Base-by-base conservation (phyloP, 106 monocot species). In the Narthecium ossifragum region DNA sequence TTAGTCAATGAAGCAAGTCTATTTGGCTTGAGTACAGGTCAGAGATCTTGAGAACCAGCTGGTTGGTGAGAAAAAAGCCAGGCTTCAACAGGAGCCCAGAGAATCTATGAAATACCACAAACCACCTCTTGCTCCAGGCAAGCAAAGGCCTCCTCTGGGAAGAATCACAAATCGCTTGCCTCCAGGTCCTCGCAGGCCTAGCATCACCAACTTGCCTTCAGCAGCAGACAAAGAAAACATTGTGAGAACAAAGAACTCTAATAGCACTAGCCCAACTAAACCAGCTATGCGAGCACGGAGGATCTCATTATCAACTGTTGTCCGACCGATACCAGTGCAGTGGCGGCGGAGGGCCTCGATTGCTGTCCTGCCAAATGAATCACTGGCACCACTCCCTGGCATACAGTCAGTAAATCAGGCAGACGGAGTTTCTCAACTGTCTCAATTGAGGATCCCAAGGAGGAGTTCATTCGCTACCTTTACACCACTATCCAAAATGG, bases 31-130 rank as follows among this genome's bases (percentile, higher is more conserved):
- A n/a, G n/a, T 26, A 15, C 77, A 85, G 93, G 64, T 89, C 17
- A 94, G 57, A 51, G 85, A 94, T 3, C 72, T 94, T 13, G 93
- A 89, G 40, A 78, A 55, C 67, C 89, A 85, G 72, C 56, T 88
- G 25, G 67, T 68, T 18, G 72, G 80, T 40, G 67, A 67, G 63
- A 93, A 70, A 63, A 78, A 69, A 55, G 39, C 61, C 37, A 76
- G 46, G 64, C 38, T 5, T 46, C 67, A 57, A 38, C 8, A 31
- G 23, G 50, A 43, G 59, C 25, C 30, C 12, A 82, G 51, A 24
- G 75, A 69, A 11, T 2, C 65, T 13, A 14, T 39, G 3, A 75
- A 72, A 54, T 75, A 57, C 39, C 24, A 51, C 9, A 86, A 64
- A 20, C 90, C 96, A 51, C 86, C 90, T 59, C 72, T 89, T 32